Evolutionary conservation across 306 rosid genomes (phyloP).

Genomic region (Rubus parviflorus): DNA sequence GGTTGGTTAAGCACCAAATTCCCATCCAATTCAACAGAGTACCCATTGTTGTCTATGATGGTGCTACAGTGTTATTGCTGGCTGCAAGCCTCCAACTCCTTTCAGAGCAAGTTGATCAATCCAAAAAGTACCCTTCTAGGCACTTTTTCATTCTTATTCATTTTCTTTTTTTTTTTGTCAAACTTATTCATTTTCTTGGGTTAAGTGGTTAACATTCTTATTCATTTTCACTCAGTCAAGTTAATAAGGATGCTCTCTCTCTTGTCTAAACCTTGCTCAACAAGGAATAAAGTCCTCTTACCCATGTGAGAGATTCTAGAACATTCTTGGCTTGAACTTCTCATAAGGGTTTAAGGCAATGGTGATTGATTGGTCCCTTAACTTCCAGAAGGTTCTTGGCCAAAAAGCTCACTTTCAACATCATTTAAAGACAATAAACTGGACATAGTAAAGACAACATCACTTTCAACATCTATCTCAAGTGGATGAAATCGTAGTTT

Average conservation of each 20-base stretch:
- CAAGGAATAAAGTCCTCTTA: neutral
- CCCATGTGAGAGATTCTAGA: neutral
- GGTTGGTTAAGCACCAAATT: neutral
- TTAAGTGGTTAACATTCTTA: no score
- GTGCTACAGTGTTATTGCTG: neutral
- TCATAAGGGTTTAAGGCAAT: neutral
- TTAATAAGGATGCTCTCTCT: neutral
- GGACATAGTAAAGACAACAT: neutral
- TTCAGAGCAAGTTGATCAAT: constrained; percentile 8
- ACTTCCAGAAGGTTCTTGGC: constrained; percentile 5
- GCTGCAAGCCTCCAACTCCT: neutral
- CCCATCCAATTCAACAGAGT: neutral
- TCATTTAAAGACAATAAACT: neutral
- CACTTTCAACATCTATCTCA: neutral
- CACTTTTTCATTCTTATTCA: neutral
- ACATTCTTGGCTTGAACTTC: neutral
- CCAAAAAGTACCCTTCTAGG: neutral
- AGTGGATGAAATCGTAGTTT: neutral
- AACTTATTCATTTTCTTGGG: neutral
- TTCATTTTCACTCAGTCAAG: neutral
- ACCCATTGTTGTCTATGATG: neutral
- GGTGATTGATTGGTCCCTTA: neutral
- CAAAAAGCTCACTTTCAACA: neutral
- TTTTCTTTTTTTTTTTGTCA: no score
- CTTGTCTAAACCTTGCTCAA: neutral